Conservation (phyloP, 495 filamentous ascomycete genomes). For the Cairneyella variabilis region DNA sequence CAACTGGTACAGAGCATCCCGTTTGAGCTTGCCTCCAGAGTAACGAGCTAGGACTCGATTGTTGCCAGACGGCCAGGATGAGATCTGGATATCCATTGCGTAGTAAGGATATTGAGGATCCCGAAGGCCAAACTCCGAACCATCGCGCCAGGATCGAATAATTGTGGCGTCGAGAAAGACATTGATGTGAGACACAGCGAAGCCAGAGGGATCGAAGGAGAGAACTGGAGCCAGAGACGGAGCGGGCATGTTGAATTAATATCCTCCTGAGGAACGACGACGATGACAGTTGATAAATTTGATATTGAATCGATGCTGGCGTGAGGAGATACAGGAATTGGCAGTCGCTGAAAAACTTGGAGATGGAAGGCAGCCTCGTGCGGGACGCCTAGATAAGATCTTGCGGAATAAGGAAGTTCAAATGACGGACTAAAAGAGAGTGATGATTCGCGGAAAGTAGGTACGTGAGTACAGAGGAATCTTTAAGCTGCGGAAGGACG, state of each 20-base stretch:
- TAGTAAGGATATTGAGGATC: conserved; percentile 14
- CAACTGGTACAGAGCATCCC: conserved; percentile 17
- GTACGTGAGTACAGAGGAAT: not conserved
- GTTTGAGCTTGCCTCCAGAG: conserved; percentile 6
- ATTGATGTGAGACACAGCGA: conserved; percentile 11
- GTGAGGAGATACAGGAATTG: not conserved
- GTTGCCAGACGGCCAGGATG: conserved; percentile 4
- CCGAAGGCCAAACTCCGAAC: conserved; percentile 5
- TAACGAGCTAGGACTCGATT: conserved; percentile 12
- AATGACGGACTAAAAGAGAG: not conserved
- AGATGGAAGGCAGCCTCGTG: not conserved
- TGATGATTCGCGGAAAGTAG: not conserved
- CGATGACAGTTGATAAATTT: not conserved
- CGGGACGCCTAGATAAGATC: not conserved
- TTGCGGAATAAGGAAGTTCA: not conserved
- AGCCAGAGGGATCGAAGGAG: conserved; percentile 2
- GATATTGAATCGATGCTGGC: not conserved
- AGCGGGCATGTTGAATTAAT: not conserved
- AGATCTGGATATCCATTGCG: conserved; percentile 15
- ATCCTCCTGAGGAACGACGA: not conserved
- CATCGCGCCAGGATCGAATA: conserved; percentile 14
- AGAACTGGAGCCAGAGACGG: not conserved
- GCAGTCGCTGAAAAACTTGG: not conserved
- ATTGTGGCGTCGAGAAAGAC: conserved; percentile 14
- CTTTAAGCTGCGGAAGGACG: not conserved